Evolutionary conservation across 371 early-diverging fungal species (phyloP), one percentile per base, ranked within the genome.

Genomic region (Gilbertella persicaria): DNA sequence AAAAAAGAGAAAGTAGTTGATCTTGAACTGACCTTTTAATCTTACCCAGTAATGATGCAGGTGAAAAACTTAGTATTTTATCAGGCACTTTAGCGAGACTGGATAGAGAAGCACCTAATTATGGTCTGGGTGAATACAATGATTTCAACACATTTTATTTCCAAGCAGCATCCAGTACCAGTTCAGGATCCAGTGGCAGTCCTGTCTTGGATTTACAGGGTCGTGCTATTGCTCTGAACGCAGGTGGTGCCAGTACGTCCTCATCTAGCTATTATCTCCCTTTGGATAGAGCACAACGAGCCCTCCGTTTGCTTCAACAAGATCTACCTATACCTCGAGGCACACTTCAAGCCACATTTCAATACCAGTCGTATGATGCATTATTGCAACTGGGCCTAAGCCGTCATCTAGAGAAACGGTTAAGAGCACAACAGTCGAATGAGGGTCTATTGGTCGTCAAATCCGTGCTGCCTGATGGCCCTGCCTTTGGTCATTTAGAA

Each of bases 61-160:
- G 33, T n/a, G 35, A 53, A 44, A 92, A 92, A 58, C 75, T 93
- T 35, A 80, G 80, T 43, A 91, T 93, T 55, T 61, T 91, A 41
- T 84, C 89, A 5, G 94, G 94, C 19, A 85, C 87, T 1, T 62
- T 93, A 6, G 89, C 92, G 7, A 78, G 94, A 13, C 59, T 93
- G 50, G 91, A 93, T 63, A 71, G 93, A 50, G 56, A 53, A 70
- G 87, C 91, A 0, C 93, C 93, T 12, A 82, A 83, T 30, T 88
- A 88, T 42, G 88, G 86, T 43, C 63, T 79, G 6, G 85, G 84
- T 6, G 82, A 80, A 50, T 88, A 83, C 73, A 88, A 86, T 37
- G 86, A 86, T 44, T 85, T 86, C 66, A 84, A 85, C 29, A 84
- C 85, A 0, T 86, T 85, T 36, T 88, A 86, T 60, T 67, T 86